Evolutionary conservation across 768 basidiomycete species (phyloP).

Genomic region (Porphyrellus cyaneotinctus): DNA sequence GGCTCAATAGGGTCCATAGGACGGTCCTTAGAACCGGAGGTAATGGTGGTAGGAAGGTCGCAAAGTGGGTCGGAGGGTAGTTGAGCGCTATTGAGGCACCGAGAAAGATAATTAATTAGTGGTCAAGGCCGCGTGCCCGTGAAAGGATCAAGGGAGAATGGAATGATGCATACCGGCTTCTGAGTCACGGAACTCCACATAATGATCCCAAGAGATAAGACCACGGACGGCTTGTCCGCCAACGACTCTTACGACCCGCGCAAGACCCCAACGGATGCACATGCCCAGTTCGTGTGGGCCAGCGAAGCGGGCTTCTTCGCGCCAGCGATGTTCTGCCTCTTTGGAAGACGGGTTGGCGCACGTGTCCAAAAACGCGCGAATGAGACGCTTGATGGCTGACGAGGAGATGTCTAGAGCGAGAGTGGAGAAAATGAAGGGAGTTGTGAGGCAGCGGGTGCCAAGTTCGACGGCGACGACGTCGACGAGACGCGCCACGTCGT

Average conservation of each 20-base stretch:
- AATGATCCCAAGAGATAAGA: constrained; percentile 79
- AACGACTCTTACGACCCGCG: constrained; percentile 67
- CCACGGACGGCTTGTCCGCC: constrained; percentile 76
- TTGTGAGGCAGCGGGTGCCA: constrained; percentile 69
- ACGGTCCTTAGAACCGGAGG: constrained; percentile 54
- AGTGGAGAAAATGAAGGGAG: constrained; percentile 88
- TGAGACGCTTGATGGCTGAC: constrained; percentile 69
- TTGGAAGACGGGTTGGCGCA: constrained; percentile 36
- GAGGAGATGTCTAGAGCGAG: constrained; percentile 82
- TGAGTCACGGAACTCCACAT: constrained; percentile 73
- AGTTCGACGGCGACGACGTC: constrained; percentile 67
- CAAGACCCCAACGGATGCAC: constrained; percentile 90
- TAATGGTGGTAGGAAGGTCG: constrained; percentile 56
- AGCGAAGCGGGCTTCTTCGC: constrained; percentile 80
- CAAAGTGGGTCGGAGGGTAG: constrained; percentile 72
- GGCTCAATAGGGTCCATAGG: constrained; percentile 67
- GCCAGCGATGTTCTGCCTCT: constrained; percentile 56
- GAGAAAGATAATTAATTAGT: constrained; percentile 21
- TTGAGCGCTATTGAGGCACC: constrained; percentile 39
- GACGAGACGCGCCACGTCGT: constrained; percentile 70
- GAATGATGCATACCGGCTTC: constrained; percentile 65
- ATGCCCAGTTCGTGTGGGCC: constrained; percentile 87
- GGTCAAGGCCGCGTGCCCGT: constrained; percentile 20
- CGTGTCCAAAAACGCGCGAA: constrained; percentile 74
- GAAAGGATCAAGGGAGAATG: constrained; percentile 19